These are phyloP conservation scores for Corymbia calophylla DNA, from an alignment of 441 rosid genomes.

Conservation along the genomic window DNA sequence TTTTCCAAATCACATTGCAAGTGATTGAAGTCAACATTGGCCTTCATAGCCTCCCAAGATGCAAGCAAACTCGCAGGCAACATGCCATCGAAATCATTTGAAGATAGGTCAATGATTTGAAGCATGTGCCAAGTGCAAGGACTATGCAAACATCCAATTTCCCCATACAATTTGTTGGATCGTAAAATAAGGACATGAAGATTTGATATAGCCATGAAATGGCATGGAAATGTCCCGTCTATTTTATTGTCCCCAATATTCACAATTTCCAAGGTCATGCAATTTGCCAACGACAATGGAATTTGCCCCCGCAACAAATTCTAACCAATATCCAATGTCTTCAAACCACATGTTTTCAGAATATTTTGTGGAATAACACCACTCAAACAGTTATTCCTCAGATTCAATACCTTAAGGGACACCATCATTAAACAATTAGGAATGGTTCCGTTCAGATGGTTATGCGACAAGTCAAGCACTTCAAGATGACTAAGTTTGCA, in stretches of 20 bases:
- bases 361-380: not conserved
- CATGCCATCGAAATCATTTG: not conserved
- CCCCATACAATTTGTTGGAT: not conserved
- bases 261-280: not conserved
- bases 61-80: not conserved
- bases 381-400: not conserved
- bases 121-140: not conserved
- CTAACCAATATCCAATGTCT: not conserved
- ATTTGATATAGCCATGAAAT: not conserved
- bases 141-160: not conserved
- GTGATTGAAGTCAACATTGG: not conserved
- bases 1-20: not conserved
- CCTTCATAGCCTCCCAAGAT: not conserved
- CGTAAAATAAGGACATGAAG: not conserved
- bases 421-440: conserved; percentile 6
- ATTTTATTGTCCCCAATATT: not conserved
- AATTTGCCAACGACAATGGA: not conserved
- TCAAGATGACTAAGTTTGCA: not conserved
- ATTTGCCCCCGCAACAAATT: not conserved
- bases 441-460: conserved; percentile 10
- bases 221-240: not conserved
- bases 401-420: not conserved
- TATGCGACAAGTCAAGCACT: conserved; percentile 21
- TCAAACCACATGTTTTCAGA: not conserved
- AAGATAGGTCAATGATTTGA: not conserved